Evolutionary conservation across 169 alveolate genomes (phyloP).

Genomic region (Eimeria tenella): DNA sequence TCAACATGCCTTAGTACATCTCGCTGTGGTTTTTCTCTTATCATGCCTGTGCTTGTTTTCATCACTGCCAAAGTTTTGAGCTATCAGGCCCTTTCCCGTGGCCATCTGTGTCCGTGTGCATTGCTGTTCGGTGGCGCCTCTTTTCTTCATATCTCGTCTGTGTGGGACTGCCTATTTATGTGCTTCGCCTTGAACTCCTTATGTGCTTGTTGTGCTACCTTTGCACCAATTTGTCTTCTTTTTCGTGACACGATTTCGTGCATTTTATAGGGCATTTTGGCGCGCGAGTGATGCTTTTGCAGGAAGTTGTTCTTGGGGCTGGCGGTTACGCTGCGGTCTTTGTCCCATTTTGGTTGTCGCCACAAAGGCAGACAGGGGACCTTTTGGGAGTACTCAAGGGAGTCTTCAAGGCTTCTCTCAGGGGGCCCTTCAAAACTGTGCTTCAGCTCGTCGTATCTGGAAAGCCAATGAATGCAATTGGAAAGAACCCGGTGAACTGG

Average conservation of each 20-base stretch:
- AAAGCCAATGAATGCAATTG: not conserved
- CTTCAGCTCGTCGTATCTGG: not conserved
- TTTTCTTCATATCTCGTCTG: too few relatives aligned
- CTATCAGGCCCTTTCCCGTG: too few relatives aligned
- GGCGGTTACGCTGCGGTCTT: conserved; percentile 38
- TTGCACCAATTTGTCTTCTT: not conserved
- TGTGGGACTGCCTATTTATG: too few relatives aligned
- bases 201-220: not conserved
- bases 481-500: not conserved
- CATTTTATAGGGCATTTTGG: not conserved
- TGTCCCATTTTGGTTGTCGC: conserved; percentile 1
- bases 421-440: too few relatives aligned
- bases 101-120: too few relatives aligned
- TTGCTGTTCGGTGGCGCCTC: too few relatives aligned
- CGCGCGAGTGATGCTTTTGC: not conserved
- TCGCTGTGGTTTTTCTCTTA: too few relatives aligned
- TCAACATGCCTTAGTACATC: too few relatives aligned
- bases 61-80: too few relatives aligned
- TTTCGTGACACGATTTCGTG: not conserved
- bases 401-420: too few relatives aligned
- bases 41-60: too few relatives aligned
- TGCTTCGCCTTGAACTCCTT: not conserved
- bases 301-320: conserved; percentile 17
- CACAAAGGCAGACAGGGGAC: conserved; percentile 12
- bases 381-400: not conserved